phyloP scores from a whole-genome alignment of 768 basidiomycete species.

The Russula brevipes region DNA sequence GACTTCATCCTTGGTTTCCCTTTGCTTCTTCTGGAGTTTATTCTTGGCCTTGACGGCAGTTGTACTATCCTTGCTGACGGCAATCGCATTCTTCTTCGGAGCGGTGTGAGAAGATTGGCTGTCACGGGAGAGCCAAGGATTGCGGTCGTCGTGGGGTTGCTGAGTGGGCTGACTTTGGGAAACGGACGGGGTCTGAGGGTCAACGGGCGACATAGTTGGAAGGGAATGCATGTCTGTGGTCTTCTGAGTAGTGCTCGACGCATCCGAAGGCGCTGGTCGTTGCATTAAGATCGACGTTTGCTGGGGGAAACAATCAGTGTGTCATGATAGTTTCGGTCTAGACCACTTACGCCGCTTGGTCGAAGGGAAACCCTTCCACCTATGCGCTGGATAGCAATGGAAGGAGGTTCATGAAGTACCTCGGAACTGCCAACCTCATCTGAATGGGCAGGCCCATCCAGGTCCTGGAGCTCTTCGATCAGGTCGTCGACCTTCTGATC shows the following conservation, averaged over 20 bases:
- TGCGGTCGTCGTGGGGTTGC: slow-evolving; percentile 34
- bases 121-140: slow-evolving; percentile 73
- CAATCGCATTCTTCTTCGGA: slow-evolving; percentile 68
- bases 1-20: slow-evolving; percentile 52
- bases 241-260: slow-evolving; percentile 64
- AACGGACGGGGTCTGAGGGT: slow-evolving; percentile 23
- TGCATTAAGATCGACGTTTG: slow-evolving; percentile 14
- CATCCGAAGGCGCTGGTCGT: slow-evolving; percentile 39
- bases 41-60: slow-evolving; percentile 62
- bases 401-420: slow-evolving; percentile 31
- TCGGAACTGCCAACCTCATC: slow-evolving; percentile 32
- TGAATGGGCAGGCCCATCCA: slow-evolving; percentile 30
- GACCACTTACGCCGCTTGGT: slow-evolving; percentile 38
- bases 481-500: slow-evolving; percentile 69
- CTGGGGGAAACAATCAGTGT: slow-evolving; percentile 11
- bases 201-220: slow-evolving; percentile 16
- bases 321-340: background rate
- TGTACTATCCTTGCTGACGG: slow-evolving; percentile 63
- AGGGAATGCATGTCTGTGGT: slow-evolving; percentile 49
- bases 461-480: slow-evolving; percentile 55
- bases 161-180: slow-evolving; percentile 25
- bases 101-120: slow-evolving; percentile 34
- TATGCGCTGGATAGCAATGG: slow-evolving; percentile 47
- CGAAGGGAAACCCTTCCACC: slow-evolving; percentile 64
- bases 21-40: slow-evolving; percentile 61